Evolutionary conservation across 768 basidiomycete genomes (phyloP), one percentile per base, ranked within the genome.

Genomic region (Amanita pallidorosea): DNA sequence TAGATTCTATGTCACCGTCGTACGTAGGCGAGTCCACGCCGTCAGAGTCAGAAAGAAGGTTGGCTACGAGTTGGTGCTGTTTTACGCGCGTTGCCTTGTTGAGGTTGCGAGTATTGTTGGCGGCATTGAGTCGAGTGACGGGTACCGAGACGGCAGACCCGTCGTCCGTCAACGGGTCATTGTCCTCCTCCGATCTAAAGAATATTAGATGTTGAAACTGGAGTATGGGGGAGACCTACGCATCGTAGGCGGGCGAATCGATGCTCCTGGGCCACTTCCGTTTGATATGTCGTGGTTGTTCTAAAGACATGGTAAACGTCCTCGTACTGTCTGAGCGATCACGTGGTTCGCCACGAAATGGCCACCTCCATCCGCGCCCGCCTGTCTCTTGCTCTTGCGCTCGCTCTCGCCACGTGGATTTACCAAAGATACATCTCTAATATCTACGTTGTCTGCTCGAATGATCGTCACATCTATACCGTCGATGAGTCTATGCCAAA

Each of bases 1-100:
- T 83, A 41, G 81, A 85, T 63, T 92, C 90, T 51, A 93, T 74
- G 65, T 93, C 90, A 51, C 90, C 90, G 60, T 93, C 90, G 64
- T 93, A 91, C 0, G 88, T 91, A 7, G 88, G 89, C 0, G 85
- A 88, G 62, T 91, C 89, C 7, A 85, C 75, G 49, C 87, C 80
- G 61, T 80, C 83, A 37, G 81, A 83, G 57, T 87, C 85, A 17
- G 79, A 81, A 52, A 83, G 64, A 53, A 81, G 54, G 59, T 70
- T 70, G 46, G 71, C 67, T 3, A 77, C 77, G 11, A 82, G 71
- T 46, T 81, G 81, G 60, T 79, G 79, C 54, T 59, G 61, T 23
- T 58, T 17, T 48, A 45, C 55, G 60, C 68, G 67, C 1, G 61
- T 54, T 55, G 69, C 64, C n/a, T 63, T 60, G 18, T 58, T 55